Conservation (phyloP, 2,329 filamentous ascomycete genomes). For the Lecanicillium sp. region DNA sequence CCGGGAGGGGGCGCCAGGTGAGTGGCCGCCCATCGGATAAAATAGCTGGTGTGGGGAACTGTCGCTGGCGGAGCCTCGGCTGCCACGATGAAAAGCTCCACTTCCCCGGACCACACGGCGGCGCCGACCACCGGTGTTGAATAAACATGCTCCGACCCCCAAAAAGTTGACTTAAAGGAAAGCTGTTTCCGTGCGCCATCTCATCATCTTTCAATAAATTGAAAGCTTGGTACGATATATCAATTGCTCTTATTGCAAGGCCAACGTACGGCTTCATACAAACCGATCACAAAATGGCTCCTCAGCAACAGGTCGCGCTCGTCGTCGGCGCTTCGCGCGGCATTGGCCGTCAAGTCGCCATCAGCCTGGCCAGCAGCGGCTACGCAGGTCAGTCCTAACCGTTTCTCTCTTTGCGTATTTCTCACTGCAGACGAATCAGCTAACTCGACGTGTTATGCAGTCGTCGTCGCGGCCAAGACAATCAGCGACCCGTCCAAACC, state of each 20-base stretch:
- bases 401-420: neutral
- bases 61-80: constrained; percentile 4
- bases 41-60: neutral
- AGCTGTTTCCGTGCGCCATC: too few species aligned
- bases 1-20: neutral
- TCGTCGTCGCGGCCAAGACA: constrained; percentile 71
- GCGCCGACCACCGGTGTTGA: too few species aligned
- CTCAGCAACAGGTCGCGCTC: constrained; percentile 50
- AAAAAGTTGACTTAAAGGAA: too few species aligned
- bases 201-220: too few species aligned
- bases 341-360: constrained; percentile 72
- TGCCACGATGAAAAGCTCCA: constrained; percentile 1
- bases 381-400: constrained; percentile 51
- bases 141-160: too few species aligned
- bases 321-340: constrained; percentile 71
- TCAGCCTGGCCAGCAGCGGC: constrained; percentile 64
- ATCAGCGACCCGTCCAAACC: constrained; percentile 53
- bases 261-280: too few species aligned
- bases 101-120: constrained; percentile 1
- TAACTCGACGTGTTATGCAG: constrained; percentile 28
- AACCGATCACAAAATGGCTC: constrained; percentile 12
- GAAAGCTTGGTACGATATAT: too few species aligned
- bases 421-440: constrained; percentile 4
- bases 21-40: neutral
- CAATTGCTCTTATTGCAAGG: too few species aligned